Evolutionary conservation across 768 basidiomycete species (phyloP).

Genomic region (Hydnomerulius pinastri): DNA sequence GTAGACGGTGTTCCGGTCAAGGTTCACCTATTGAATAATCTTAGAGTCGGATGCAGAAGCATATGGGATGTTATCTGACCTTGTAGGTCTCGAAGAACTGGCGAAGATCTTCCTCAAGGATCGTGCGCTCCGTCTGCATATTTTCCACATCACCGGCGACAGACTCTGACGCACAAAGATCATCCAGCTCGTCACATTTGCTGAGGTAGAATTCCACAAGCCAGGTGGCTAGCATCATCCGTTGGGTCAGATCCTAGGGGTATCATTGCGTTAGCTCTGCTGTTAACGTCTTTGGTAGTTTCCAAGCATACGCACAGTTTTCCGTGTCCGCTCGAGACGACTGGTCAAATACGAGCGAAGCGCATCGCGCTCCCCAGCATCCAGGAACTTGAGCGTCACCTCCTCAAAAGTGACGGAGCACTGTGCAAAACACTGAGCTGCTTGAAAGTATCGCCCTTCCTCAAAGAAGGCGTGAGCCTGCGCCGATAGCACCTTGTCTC

Average conservation of each 20-base stretch:
- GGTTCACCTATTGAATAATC: conserved; percentile 58
- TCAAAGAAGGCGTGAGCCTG: conserved; percentile 83
- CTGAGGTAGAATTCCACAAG: conserved; percentile 95
- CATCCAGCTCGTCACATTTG: conserved; percentile 96
- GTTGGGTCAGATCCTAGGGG: conserved; percentile 81
- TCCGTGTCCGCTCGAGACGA: conserved; percentile 81
- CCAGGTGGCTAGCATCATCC: conserved; percentile 99
- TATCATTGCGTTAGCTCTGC: no score
- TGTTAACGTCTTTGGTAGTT: background rate
- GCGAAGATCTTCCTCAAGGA: conserved; percentile 90
- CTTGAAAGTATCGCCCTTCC: conserved; percentile 82
- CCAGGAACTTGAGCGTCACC: conserved; percentile 87
- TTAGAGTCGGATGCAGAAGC: background rate
- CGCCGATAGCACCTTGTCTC: conserved; percentile 78
- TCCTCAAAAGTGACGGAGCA: conserved; percentile 89
- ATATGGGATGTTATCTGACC: conserved; percentile 42
- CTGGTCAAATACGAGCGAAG: conserved; percentile 88
- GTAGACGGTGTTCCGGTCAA: conserved; percentile 84
- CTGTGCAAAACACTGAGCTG: conserved; percentile 90
- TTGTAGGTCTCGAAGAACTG: conserved; percentile 96
- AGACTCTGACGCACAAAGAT: conserved; percentile 86
- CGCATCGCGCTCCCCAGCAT: conserved; percentile 87
- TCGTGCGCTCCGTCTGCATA: conserved; percentile 71
- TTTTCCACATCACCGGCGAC: conserved; percentile 83
- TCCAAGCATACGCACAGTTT: conserved; percentile 56